phyloP scores from a whole-genome alignment of 352 stramenopile genomes.

The Pythium aristosporum region DNA sequence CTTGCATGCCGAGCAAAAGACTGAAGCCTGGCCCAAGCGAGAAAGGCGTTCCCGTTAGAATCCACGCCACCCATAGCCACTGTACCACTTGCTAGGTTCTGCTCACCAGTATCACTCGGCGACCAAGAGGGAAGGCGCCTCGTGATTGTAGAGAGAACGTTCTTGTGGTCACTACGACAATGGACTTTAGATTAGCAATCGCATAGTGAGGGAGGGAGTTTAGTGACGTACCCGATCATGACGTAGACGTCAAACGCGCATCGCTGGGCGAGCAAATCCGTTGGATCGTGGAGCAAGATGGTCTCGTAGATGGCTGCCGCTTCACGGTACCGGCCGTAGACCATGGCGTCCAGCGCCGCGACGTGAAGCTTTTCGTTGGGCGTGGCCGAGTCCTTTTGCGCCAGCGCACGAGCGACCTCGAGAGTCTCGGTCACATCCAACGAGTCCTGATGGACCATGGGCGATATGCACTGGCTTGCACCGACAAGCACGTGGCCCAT shows the following conservation, averaged over 20 bases:
- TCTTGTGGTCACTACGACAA: constrained; percentile 62
- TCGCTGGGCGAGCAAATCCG: constrained; percentile 71
- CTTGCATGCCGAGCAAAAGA: constrained; percentile 78
- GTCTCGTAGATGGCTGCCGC: constrained; percentile 77
- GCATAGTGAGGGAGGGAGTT: not conserved
- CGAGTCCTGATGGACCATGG: constrained; percentile 64
- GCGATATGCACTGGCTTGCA: constrained; percentile 64
- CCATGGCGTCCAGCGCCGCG: constrained; percentile 61
- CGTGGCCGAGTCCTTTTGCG: constrained; percentile 29
- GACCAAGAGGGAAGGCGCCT: constrained; percentile 76
- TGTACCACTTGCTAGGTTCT: not conserved
- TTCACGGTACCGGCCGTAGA: constrained; percentile 65
- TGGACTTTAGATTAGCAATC: not conserved
- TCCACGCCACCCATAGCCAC: not conserved
- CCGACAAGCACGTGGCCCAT: constrained; percentile 86
- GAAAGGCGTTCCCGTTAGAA: not conserved
- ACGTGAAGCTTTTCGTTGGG: constrained; percentile 72
- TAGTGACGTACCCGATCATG: constrained; percentile 58
- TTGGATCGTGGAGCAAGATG: constrained; percentile 65
- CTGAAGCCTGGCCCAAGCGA: constrained; percentile 77
- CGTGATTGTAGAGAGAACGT: constrained; percentile 69
- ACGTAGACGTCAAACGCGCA: constrained; percentile 80
- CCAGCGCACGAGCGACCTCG: constrained; percentile 34
- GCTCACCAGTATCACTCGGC: constrained; percentile 53
- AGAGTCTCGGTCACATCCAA: constrained; percentile 46